A percentile compares a stretch with the other conserved stretches of the same genome.
Evolutionary conservation across 129 eudicot genomes (phyloP).

Genomic region (Oenanthe sinensis): DNA sequence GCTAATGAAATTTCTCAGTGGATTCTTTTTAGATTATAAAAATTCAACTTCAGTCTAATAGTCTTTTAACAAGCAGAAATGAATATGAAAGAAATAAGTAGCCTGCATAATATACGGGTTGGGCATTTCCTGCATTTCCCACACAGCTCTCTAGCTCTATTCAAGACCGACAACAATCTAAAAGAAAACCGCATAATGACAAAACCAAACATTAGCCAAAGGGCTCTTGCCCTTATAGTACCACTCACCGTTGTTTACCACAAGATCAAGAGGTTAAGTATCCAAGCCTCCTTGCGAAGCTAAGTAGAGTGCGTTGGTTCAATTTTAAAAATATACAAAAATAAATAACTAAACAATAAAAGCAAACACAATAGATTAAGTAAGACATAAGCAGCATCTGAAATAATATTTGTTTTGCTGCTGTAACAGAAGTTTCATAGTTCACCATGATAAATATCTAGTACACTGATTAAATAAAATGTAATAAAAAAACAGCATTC

Average conservation of each 20-base stretch:
- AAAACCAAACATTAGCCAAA: too few relatives aligned
- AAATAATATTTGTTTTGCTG: neutral
- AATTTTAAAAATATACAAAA: neutral
- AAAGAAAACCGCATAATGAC: too few relatives aligned
- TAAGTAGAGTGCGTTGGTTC: neutral
- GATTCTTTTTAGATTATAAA: too few relatives aligned
- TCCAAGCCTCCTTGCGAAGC: neutral
- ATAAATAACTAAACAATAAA: neutral
- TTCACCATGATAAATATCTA: slow-evolving; percentile 1
- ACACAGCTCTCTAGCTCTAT: too few relatives aligned
- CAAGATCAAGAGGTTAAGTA: neutral
- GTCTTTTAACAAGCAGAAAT: neutral
- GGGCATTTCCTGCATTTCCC: too few relatives aligned
- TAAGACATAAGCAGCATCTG: neutral
- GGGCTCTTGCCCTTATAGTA: neutral
- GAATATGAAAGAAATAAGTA: too few relatives aligned
- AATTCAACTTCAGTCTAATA: too few relatives aligned
- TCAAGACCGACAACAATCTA: too few relatives aligned
- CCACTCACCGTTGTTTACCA: neutral
- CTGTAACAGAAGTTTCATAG: neutral
- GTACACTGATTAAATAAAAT: neutral
- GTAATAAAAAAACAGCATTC: neutral
- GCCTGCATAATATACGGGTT: too few relatives aligned
- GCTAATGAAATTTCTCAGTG: neutral
- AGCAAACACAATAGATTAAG: neutral